Base-by-base conservation (phyloP, 2,329 filamentous ascomycete genomes). In the Acrocalymma vagum region DNA sequence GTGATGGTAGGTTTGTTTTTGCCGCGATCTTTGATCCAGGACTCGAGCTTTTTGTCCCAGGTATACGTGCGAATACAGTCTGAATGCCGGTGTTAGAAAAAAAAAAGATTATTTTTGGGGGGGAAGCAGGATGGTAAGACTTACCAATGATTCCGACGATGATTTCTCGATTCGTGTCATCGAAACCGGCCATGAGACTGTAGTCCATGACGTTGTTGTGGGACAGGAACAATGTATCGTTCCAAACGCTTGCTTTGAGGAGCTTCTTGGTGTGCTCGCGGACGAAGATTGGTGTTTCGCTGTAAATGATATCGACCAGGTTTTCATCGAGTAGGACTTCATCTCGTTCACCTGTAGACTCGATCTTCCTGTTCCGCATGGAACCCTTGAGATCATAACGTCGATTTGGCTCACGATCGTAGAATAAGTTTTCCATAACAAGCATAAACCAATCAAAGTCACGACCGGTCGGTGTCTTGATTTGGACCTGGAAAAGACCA, bases 11-110 rank as follows among this genome's bases (percentile, higher is more conserved):
- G 95, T 48, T 90, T 82, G 57, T 86, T 86, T 70, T 86, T 86
- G 60, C 95, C 94, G 25, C 93, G 87, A 64, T 97, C 92, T 72
- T 99, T 99, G 80, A 99, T 96, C 94, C 94, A 99, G 38, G 87
- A 94, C 74, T 99, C 94, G n/a, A 99, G 82, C 67, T 96, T 96
- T 79, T 99, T 99, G 76, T 99, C 94, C 91, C 94, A 99, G 0
- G 94, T 99, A 67, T 97, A 99, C 0, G 94, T 99, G 39, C 94
- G 85, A 55, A 99, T 97, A 68, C 94, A 97, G 69, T 99, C 93
- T 63, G 30, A 15, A 16, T 29, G 24, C 11, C 6, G 20, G 40
- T 38, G 27, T 29, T 29, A 10, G 23, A 7, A 30, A 18, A 9
- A 25, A 8, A 25, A 29, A 4, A 29, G 3, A n/a, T n/a, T n/a